Evolutionary conservation across 1,284 basidiomycete species (phyloP), one percentile per base, ranked within the genome.

Genomic region (Gomphus sp.): DNA sequence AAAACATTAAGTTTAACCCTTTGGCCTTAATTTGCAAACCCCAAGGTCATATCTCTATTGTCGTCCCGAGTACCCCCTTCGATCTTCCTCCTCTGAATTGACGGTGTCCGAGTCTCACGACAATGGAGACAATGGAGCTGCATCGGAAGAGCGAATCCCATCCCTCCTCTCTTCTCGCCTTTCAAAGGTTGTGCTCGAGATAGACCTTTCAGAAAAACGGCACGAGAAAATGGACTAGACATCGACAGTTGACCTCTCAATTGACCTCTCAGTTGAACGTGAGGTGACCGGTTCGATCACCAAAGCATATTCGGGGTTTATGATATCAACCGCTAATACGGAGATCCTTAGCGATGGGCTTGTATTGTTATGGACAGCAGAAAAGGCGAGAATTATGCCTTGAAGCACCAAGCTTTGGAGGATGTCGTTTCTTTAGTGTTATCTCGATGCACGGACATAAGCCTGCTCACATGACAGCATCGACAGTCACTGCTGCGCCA

Each of bases 101-200:
- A n/a, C n/a, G 22, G 22, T 18, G 18, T 2, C 37, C 8, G 31
- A 33, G 50, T 22, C 18, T 39, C 34, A 6, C 34, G 2, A 2
- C 34, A 36, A 36, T 36, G 11, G 22, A 22, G 22, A 12, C 52
- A 34, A 36, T 22, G 22, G 22, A 22, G 22, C 22, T 22, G 1
- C 22, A 22, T 28, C 22, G 8, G 52, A 55, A 43, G 70, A 75
- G 48, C 71, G 70, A n/a, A 73, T 82, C 48, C 71, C 85, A 18
- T 69, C 72, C 14, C 63, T 79, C 25, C 72, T 88, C 51, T 72
- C 76, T 2, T 77, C 71, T 61, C 76, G 79, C 28, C 70, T 88
- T 59, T 68, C 77, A 52, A 85, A 84, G 64, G 73, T 85, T 61
- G 74, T 80, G 16, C 71, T 77, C 25, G 87, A 89, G 67, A 78